These are phyloP conservation scores for Wickerhamiella qilinensis DNA, from an alignment of 805 yeast species.

Conservation along the genomic window DNA sequence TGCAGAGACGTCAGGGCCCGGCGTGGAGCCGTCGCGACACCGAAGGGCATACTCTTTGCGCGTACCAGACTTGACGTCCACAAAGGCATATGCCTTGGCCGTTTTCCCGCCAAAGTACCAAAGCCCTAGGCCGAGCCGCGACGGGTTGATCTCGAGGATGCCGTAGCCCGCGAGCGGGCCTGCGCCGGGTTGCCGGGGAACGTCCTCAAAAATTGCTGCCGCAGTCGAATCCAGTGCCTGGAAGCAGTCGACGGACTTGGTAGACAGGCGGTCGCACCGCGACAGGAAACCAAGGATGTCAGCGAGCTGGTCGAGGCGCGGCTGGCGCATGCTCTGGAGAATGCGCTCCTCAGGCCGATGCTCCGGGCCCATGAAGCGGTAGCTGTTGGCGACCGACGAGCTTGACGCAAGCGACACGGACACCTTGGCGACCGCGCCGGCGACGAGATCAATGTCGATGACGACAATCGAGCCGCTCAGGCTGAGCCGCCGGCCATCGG, in stretches of 20 bases:
- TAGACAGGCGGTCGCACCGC: conserved; percentile 21
- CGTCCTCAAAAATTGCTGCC: conserved; percentile 15
- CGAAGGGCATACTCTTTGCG: conserved; percentile 10
- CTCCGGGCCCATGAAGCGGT: conserved; percentile 15
- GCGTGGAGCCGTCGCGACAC: conserved; percentile 1
- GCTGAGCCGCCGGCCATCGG: conserved; percentile 21
- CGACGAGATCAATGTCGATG: conserved; percentile 19
- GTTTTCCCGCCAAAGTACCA: conserved; percentile 16
- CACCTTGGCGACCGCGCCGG: conserved; percentile 14
- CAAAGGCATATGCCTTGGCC: conserved; percentile 9
- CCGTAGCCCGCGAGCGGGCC: conserved; percentile 19
- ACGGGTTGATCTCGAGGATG: conserved; percentile 18
- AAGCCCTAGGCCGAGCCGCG: conserved; percentile 20
- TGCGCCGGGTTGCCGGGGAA: too few relatives aligned
- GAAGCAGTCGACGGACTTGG: conserved; percentile 22
- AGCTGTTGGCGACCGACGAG: conserved; percentile 7
- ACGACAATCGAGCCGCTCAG: conserved; percentile 25
- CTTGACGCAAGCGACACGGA: conserved; percentile 18
- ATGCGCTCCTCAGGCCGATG: conserved; percentile 16
- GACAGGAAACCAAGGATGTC: conserved; percentile 20
- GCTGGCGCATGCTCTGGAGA: conserved; percentile 15
- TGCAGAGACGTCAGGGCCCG: conserved; percentile 13
- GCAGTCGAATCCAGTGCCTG: conserved; percentile 19
- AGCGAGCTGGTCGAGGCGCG: conserved; percentile 21
- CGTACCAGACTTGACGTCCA: conserved; percentile 13